Evolutionary conservation across 2,329 filamentous ascomycete genomes (phyloP).

Genomic region (Periconia macrospinosa): DNA sequence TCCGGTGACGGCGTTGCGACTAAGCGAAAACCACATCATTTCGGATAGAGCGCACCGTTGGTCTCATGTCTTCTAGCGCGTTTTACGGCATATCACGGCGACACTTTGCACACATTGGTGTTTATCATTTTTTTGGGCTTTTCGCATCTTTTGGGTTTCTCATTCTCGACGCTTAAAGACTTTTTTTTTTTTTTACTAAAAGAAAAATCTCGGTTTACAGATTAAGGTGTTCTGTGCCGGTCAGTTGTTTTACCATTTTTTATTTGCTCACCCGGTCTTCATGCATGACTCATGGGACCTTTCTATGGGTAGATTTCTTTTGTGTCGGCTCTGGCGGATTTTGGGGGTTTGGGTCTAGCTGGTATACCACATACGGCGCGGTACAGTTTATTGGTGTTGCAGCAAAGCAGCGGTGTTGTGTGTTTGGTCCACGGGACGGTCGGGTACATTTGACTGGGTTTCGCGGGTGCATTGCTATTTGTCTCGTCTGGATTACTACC

Average conservation of each 20-base stretch:
- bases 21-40: constrained; percentile 34
- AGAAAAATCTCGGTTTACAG: constrained; percentile 40
- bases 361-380: constrained; percentile 45
- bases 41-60: constrained; percentile 41
- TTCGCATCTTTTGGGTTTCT: constrained; percentile 34
- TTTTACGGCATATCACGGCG: constrained; percentile 42
- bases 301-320: constrained; percentile 46
- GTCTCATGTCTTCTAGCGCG: constrained; percentile 41
- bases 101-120: constrained; percentile 41
- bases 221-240: constrained; percentile 34
- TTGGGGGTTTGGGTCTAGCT: constrained; percentile 19
- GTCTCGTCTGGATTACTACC: constrained; percentile 12
- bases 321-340: constrained; percentile 30
- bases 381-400: constrained; percentile 1
- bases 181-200: constrained; percentile 1
- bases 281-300: constrained; percentile 17
- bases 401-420: constrained; percentile 1
- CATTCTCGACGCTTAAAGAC: constrained; percentile 37
- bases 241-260: constrained; percentile 20
- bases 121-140: constrained; percentile 24
- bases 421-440: background rate
- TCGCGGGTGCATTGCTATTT: background rate
- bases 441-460: constrained; percentile 1
- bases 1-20: constrained; percentile 46
- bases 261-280: constrained; percentile 31